Percentiles rank a stretch among this genome's conserved stretches.
Evolutionary conservation across 306 rosid genomes (phyloP).

Genomic region (Dalbergia cultrata): DNA sequence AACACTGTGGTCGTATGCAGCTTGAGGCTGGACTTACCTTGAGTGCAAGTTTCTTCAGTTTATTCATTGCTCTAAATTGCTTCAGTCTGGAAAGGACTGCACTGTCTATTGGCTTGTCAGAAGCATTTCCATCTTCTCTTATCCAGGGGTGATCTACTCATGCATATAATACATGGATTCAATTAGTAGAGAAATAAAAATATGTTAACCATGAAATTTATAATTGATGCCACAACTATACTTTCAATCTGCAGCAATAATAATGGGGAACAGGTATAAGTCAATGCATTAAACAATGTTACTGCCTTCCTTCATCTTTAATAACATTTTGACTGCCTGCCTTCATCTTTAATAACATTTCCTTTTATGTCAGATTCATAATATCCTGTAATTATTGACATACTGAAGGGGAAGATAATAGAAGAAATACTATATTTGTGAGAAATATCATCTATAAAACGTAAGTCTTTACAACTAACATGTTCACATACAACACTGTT

Average conservation of each 20-base stretch:
- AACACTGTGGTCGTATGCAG: slow-evolving; percentile 33
- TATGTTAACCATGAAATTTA: not conserved
- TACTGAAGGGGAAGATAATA: slow-evolving; percentile 19
- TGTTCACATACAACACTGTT: not conserved
- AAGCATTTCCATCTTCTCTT: slow-evolving; percentile 88
- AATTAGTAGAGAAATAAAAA: slow-evolving; percentile 39
- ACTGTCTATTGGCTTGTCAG: slow-evolving; percentile 92
- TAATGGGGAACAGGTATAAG: not conserved
- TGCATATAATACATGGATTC: slow-evolving; percentile 44
- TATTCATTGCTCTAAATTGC: slow-evolving; percentile 96
- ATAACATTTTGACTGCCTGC: slow-evolving; percentile 7
- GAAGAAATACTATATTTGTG: slow-evolving; percentile 13
- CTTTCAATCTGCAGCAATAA: not conserved
- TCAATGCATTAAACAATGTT: slow-evolving; percentile 21
- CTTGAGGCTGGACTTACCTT: slow-evolving; percentile 61
- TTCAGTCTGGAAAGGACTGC: slow-evolving; percentile 95
- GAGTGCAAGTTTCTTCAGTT: slow-evolving; percentile 89
- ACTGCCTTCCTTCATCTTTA: not conserved
- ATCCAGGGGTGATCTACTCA: slow-evolving; percentile 91
- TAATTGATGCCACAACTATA: slow-evolving; percentile 9
- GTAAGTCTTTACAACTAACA: slow-evolving; percentile 12
- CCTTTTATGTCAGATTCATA: slow-evolving; percentile 2
- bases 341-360: not conserved
- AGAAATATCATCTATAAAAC: not conserved
- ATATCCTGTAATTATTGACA: slow-evolving; percentile 11